Percentiles rank a stretch among this genome's conserved stretches.
Evolutionary conservation across 257 asterid genomes (phyloP).

Genomic region (Lavandula angustifolia): DNA sequence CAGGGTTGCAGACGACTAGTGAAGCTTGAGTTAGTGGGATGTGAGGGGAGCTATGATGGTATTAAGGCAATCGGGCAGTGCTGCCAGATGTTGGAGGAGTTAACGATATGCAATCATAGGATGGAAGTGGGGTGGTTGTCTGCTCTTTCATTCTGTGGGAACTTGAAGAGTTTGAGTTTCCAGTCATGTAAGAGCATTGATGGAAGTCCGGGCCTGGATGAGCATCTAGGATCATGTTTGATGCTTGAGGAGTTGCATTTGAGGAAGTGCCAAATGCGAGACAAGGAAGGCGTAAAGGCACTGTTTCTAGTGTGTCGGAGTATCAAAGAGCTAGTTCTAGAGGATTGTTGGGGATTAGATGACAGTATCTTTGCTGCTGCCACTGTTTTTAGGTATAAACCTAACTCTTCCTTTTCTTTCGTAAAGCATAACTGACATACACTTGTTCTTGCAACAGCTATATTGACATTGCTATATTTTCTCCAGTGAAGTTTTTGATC

Average conservation of each 20-base stretch:
- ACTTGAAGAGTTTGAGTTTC: slow-evolving; percentile 79
- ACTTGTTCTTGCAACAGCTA: slow-evolving; percentile 16
- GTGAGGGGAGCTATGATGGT: slow-evolving; percentile 90
- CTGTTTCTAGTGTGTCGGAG: slow-evolving; percentile 64
- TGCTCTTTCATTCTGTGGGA: slow-evolving; percentile 70
- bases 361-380: slow-evolving; percentile 54
- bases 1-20: slow-evolving; percentile 81
- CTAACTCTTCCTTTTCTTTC: slow-evolving; percentile 17
- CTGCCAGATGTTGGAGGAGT: slow-evolving; percentile 80
- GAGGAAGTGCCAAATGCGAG: slow-evolving; percentile 64
- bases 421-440: background rate
- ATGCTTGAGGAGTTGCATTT: slow-evolving; percentile 86
- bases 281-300: slow-evolving; percentile 55
- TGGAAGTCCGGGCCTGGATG: slow-evolving; percentile 71
- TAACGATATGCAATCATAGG: slow-evolving; percentile 56
- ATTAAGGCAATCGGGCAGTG: slow-evolving; percentile 87
- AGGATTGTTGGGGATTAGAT: slow-evolving; percentile 85
- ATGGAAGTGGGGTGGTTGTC: slow-evolving; percentile 97
- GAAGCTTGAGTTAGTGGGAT: slow-evolving; percentile 83
- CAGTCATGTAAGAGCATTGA: slow-evolving; percentile 68
- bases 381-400: slow-evolving; percentile 53
- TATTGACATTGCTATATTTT: slow-evolving; percentile 10
- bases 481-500: slow-evolving; percentile 4
- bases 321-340: slow-evolving; percentile 56
- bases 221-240: slow-evolving; percentile 71